Evolutionary conservation across 306 rosid genomes (phyloP).

Genomic region (Abrus precatorius): DNA sequence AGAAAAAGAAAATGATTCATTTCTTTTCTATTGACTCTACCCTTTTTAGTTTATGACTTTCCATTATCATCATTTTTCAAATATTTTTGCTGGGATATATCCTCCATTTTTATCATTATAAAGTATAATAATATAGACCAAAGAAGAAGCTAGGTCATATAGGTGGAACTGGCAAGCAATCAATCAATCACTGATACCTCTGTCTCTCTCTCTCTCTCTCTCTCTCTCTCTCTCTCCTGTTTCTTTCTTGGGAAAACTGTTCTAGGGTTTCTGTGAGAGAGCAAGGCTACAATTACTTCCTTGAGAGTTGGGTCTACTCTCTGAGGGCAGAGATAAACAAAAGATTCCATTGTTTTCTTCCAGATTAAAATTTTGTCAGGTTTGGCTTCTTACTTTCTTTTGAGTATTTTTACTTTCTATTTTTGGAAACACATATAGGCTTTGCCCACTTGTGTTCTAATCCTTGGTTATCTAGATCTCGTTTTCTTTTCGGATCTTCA

Average conservation of each 20-base stretch:
- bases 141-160: neutral
- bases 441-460: neutral
- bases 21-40: conserved; percentile 39
- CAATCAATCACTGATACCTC: conserved; percentile 29
- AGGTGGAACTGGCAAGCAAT: conserved; percentile 23
- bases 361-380: conserved; percentile 40
- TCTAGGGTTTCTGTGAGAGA: conserved; percentile 55
- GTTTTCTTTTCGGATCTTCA: conserved; percentile 35
- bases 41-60: neutral
- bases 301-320: conserved; percentile 29
- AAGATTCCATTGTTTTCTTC: conserved; percentile 9
- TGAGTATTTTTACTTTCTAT: conserved; percentile 36
- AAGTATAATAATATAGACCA: neutral
- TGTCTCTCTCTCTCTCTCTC: neutral
- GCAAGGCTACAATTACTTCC: neutral
- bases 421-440: conserved; percentile 36
- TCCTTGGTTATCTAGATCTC: conserved; percentile 42
- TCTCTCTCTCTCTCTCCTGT: neutral
- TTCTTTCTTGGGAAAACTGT: conserved; percentile 1
- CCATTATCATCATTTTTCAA: conserved; percentile 36
- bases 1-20: conserved; percentile 62
- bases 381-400: conserved; percentile 20
- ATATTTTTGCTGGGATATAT: conserved; percentile 25
- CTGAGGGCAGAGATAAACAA: conserved; percentile 20
- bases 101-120: neutral